A percentile compares a stretch with the other conserved stretches of the same genome.
Evolutionary conservation across 208 protist species (phyloP).

Genomic region (Acanthamoeba divionensis): DNA sequence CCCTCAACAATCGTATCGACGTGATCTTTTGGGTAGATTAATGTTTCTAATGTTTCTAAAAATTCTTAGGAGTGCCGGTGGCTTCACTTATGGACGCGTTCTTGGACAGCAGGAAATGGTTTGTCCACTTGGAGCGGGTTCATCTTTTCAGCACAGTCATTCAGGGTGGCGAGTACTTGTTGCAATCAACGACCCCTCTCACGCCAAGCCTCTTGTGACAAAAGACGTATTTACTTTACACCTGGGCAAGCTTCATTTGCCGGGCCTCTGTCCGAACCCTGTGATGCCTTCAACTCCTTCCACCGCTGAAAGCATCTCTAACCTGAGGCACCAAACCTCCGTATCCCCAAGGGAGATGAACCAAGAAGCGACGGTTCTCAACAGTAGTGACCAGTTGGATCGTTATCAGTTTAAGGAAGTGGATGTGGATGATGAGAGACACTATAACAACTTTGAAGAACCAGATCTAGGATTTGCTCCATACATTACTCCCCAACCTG

Average conservation of each 20-base stretch:
- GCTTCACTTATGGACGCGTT: constrained; percentile 4
- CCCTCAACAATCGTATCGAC: too few relatives aligned
- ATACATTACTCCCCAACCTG: too few relatives aligned
- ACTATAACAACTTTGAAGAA: too few relatives aligned
- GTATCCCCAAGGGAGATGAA: background rate
- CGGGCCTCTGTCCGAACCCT: background rate
- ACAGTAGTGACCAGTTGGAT: background rate
- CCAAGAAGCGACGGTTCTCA: background rate
- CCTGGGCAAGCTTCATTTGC: constrained; percentile 18
- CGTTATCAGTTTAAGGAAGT: too few relatives aligned
- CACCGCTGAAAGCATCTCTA: background rate
- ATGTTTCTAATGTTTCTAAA: too few relatives aligned
- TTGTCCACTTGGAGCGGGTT: background rate
- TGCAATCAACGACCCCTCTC: too few relatives aligned
- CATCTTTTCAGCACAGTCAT: background rate
- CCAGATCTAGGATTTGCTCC: too few relatives aligned
- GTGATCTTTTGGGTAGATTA: too few relatives aligned
- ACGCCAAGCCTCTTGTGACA: too few relatives aligned
- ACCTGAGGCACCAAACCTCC: background rate
- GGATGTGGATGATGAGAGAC: too few relatives aligned
- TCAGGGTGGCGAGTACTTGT: background rate
- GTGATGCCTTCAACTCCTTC: background rate
- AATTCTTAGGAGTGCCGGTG: background rate
- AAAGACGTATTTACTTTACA: constrained; percentile 1
- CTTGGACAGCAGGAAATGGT: background rate